Evolutionary conservation across 1,284 basidiomycete species (phyloP).

Genomic region (Puccinia triticina): DNA sequence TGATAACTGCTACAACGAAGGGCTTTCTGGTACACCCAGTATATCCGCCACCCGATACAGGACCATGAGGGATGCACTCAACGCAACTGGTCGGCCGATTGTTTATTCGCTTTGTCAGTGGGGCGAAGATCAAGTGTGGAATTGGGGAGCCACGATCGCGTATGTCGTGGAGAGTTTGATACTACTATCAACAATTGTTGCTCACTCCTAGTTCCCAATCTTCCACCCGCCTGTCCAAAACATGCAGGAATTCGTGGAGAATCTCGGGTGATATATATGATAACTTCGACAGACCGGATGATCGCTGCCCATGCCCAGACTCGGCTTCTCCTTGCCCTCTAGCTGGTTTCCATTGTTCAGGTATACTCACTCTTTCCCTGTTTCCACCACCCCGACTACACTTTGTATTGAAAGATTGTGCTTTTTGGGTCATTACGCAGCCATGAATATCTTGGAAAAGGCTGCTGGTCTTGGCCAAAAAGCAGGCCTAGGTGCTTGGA

Average conservation of each 20-base stretch:
- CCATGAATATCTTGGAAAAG: constrained; percentile 50
- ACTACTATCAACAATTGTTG: neutral
- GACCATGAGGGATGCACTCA: constrained; percentile 66
- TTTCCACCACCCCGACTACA: neutral
- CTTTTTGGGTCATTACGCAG: neutral
- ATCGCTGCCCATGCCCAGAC: constrained; percentile 49
- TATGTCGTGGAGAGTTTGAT: neutral
- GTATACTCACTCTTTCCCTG: neutral
- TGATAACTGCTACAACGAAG: constrained; percentile 61
- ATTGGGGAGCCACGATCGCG: constrained; percentile 59
- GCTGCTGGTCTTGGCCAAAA: constrained; percentile 47
- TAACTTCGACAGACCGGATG: constrained; percentile 45
- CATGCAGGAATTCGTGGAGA: constrained; percentile 43
- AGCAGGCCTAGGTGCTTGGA: constrained; percentile 38
- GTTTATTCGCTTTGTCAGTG: constrained; percentile 68
- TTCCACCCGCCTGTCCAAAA: neutral
- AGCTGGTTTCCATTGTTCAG: constrained; percentile 47
- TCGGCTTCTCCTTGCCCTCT: constrained; percentile 31
- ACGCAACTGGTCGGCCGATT: constrained; percentile 63
- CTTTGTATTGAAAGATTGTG: neutral
- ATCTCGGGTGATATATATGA: constrained; percentile 45
- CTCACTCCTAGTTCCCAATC: neutral
- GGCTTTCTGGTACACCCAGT: constrained; percentile 62
- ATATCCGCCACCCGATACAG: constrained; percentile 64
- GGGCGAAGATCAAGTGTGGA: constrained; percentile 65